Base-by-base conservation (phyloP, 164 flowering plant genomes). In the Magnolia sinica region DNA sequence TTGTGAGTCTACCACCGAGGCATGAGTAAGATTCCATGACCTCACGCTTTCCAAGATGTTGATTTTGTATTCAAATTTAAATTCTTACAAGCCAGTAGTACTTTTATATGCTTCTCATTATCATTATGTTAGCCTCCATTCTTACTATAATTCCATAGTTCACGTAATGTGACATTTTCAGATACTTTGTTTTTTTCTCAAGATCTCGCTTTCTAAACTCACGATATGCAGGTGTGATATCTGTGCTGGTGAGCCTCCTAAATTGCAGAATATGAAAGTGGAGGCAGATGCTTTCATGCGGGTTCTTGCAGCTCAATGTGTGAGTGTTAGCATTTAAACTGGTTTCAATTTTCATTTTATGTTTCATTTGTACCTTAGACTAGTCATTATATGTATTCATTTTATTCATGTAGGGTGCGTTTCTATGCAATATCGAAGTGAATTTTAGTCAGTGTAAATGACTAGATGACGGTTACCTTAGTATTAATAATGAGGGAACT, bases 211-310 rank as follows among this genome's bases (percentile, higher is more conserved):
- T 55, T 55, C 37, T n/a, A 2, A 14, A 2, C 22, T 61, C 2
- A 20, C 31, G 1, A 37, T n/a, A n/a, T 79, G 79, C 84, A 93
- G 98, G 85, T 95, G 98, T 89, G 98, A 95, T 86, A 86, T 91
- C 23, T 95, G 98, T 78, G 83, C 82, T 68, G 78, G 75, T 77
- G 93, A 93, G 74, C 93, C 95, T 67, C 94, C 98, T 27, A 81
- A 85, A 79, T 50, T 80, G 83, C 87, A 85, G 82, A 84, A 95
- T 81, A 23, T 91, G 84, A 90, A 82, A 80, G 89, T 74, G 24
- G 98, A 92, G 78, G 92, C 89, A 10, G 78, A 78, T 71, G 49
- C 81, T 68, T 84, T 95, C 52, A 75, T 95, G 85, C 88, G 84
- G 73, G 83, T 81, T 76, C 77, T 92, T 79, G 85, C 88, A 73